phyloP scores from a whole-genome alignment of 106 monocot species.

The Dendrobium chrysotoxum region DNA sequence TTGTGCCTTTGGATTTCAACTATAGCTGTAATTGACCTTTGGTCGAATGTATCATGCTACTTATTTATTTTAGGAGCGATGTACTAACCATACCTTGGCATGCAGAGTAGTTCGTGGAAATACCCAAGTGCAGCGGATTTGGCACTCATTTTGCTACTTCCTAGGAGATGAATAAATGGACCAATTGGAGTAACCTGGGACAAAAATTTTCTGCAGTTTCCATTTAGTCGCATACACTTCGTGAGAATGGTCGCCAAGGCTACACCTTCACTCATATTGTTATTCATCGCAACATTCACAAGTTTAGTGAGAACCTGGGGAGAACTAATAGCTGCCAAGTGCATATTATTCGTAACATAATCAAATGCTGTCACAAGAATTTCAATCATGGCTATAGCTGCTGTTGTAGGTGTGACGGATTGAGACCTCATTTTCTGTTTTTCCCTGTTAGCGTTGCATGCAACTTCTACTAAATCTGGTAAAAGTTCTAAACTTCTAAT shows the following conservation, averaged over 20 bases:
- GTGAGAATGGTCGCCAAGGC: conserved; percentile 74
- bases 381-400: conserved; percentile 88
- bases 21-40: not conserved
- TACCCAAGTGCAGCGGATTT: conserved; percentile 86
- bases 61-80: not conserved
- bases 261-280: conserved; percentile 67
- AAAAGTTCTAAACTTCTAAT: conserved; percentile 74
- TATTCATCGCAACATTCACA: conserved; percentile 64
- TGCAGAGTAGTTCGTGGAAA: conserved; percentile 86
- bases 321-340: conserved; percentile 63
- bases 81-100: conserved; percentile 61
- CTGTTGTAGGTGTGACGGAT: conserved; percentile 51
- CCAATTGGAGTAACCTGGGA: conserved; percentile 76
- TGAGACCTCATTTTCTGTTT: conserved; percentile 29
- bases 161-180: conserved; percentile 74
- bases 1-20: too few species aligned
- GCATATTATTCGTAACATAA: conserved; percentile 78
- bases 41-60: not conserved
- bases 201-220: conserved; percentile 81
- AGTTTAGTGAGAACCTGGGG: conserved; percentile 67
- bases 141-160: conserved; percentile 41
- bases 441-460: conserved; percentile 42
- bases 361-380: conserved; percentile 83
- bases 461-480: conserved; percentile 68
- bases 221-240: conserved; percentile 81